These are phyloP conservation scores for Curvularia spicifera DNA, from an alignment of 2,329 filamentous ascomycete species.

Conservation along the genomic window DNA sequence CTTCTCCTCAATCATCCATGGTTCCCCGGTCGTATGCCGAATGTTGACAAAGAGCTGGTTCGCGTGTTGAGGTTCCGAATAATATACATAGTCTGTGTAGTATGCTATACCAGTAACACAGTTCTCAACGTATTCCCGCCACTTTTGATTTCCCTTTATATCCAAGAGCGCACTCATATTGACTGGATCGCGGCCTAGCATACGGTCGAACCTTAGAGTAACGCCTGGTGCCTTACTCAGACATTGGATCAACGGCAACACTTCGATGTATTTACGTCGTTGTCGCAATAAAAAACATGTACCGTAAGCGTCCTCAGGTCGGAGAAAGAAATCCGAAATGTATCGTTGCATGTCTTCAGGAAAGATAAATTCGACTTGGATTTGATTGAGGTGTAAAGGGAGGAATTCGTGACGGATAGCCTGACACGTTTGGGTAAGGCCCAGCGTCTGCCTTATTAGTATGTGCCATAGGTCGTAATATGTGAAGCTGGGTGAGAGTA, in stretches of 20 bases:
- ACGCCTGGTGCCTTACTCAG: neutral
- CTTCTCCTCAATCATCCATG: neutral
- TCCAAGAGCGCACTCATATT: neutral
- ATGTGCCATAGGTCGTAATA: neutral
- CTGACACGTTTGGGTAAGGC: neutral
- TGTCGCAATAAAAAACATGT: neutral
- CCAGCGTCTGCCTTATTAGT: neutral
- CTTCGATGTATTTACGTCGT: neutral
- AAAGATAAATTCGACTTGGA: neutral
- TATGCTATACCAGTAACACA: neutral
- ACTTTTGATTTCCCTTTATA: neutral
- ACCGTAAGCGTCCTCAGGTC: neutral
- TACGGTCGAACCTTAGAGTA: neutral
- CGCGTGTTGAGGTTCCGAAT: neutral
- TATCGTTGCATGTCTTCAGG: neutral
- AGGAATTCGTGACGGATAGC: neutral
- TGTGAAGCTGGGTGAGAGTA: neutral
- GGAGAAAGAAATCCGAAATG: neutral
- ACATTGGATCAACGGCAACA: neutral
- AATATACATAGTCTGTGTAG: neutral
- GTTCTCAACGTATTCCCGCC: neutral
- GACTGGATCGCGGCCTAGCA: neutral
- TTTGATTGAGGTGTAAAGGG: neutral
- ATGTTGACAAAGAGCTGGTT: neutral
- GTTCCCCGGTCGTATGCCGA: neutral